Percentiles rank a stretch among this genome's conserved stretches.
phyloP scores from a whole-genome alignment of 2,329 filamentous ascomycete species.

The Thelonectria discophora region DNA sequence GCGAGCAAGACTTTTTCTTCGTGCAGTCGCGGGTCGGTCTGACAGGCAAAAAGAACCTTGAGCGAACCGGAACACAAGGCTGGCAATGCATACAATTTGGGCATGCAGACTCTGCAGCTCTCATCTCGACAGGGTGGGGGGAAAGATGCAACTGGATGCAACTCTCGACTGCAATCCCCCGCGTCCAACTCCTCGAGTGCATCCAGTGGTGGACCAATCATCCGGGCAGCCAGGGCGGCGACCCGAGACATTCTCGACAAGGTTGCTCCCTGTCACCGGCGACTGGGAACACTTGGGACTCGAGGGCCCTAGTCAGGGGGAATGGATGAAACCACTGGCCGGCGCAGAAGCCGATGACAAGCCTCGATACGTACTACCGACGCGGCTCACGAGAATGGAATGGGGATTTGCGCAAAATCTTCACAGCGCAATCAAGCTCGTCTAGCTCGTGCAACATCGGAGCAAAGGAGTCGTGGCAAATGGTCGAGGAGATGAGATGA shows the following conservation, averaged over 20 bases:
- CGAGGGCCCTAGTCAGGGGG: constrained; percentile 28
- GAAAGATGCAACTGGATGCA: constrained; percentile 18
- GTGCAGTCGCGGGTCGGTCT: constrained; percentile 3
- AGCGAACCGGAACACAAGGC: constrained; percentile 20
- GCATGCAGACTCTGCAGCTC: constrained; percentile 23
- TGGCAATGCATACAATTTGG: constrained; percentile 11
- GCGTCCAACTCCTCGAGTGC: constrained; percentile 25
- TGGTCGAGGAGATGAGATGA: constrained; percentile 2
- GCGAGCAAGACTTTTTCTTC: neutral
- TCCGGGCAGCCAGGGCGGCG: constrained; percentile 8
- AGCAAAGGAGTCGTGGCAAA: constrained; percentile 5
- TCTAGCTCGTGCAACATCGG: neutral
- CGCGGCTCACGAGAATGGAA: neutral
- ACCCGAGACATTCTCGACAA: constrained; percentile 25
- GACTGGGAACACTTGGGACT: constrained; percentile 12
- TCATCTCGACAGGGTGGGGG: constrained; percentile 22
- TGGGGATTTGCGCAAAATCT: neutral
- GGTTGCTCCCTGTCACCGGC: constrained; percentile 31
- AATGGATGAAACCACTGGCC: constrained; percentile 36
- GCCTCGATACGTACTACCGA: constrained; percentile 8
- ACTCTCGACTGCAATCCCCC: constrained; percentile 31
- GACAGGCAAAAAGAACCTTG: constrained; percentile 4
- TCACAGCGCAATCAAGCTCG: neutral
- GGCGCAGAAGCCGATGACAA: constrained; percentile 17
- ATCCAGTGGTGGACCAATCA: constrained; percentile 30